phyloP scores from a whole-genome alignment of 2,329 filamentous ascomycete genomes.

The Neonectria faginata region DNA sequence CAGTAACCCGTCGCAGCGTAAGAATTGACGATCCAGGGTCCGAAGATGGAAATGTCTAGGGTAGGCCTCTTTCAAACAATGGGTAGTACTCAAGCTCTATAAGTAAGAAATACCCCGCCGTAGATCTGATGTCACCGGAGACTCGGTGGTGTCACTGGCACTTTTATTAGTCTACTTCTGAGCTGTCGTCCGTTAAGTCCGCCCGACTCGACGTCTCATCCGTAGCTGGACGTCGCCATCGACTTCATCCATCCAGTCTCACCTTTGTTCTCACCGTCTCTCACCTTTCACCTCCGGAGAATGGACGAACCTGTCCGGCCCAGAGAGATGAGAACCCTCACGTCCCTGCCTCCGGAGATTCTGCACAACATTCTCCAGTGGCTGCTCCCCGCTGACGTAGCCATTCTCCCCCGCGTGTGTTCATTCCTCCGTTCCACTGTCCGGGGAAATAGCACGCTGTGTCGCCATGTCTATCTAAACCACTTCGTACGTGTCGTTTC shows the following conservation, averaged over 20 bases:
- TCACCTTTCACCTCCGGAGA: not conserved
- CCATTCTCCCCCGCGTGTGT: conserved; percentile 63
- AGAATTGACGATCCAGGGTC: not conserved
- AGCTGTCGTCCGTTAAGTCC: not conserved
- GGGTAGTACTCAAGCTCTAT: no score
- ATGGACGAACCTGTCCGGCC: conserved; percentile 22
- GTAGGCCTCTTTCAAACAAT: not conserved
- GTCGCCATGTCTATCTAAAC: conserved; percentile 70
- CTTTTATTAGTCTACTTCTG: no score
- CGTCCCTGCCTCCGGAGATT: conserved; percentile 69
- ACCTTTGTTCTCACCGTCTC: not conserved
- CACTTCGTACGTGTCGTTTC: conserved; percentile 60
- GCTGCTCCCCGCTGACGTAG: conserved; percentile 68
- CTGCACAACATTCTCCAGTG: conserved; percentile 70
- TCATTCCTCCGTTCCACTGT: conserved; percentile 58
- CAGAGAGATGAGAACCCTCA: conserved; percentile 36
- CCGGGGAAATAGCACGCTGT: conserved; percentile 68
- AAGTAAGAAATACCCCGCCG: no score
- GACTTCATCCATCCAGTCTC: conserved; percentile 2
- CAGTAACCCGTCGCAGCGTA: no score
- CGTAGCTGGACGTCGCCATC: not conserved
- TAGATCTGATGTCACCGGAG: not conserved
- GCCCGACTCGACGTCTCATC: not conserved
- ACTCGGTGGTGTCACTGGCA: not conserved
- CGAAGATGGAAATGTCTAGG: not conserved